Evolutionary conservation across 2,329 filamentous ascomycete genomes (phyloP).

Genomic region (Trichoderma hamatum): DNA sequence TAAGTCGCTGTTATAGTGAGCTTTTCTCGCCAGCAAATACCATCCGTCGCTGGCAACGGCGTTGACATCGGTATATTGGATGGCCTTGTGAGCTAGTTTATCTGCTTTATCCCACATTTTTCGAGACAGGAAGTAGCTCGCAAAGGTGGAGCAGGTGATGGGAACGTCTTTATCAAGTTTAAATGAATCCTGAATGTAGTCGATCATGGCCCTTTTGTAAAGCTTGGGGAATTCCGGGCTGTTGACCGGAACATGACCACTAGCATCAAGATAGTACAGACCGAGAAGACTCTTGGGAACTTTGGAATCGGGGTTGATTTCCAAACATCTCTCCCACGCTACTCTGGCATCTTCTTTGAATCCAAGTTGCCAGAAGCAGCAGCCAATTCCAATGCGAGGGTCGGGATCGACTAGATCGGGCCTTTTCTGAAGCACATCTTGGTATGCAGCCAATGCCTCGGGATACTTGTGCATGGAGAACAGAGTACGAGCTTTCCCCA

Average conservation of each 20-base stretch:
- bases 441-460: slow-evolving; percentile 82
- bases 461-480: slow-evolving; percentile 86
- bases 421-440: slow-evolving; percentile 82
- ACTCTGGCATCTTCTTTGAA: slow-evolving; percentile 89
- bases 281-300: slow-evolving; percentile 88
- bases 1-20: slow-evolving; percentile 78
- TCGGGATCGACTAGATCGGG: slow-evolving; percentile 90
- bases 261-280: slow-evolving; percentile 85
- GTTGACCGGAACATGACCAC: slow-evolving; percentile 78
- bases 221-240: slow-evolving; percentile 81
- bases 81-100: slow-evolving; percentile 85
- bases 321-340: slow-evolving; percentile 86
- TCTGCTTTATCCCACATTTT: slow-evolving; percentile 83
- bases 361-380: slow-evolving; percentile 95
- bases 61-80: slow-evolving; percentile 94
- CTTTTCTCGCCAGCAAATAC: slow-evolving; percentile 91
- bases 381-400: slow-evolving; percentile 92
- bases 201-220: slow-evolving; percentile 92
- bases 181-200: slow-evolving; percentile 91
- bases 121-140: slow-evolving; percentile 82
- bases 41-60: slow-evolving; percentile 96
- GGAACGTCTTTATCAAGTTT: slow-evolving; percentile 91
- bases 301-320: slow-evolving; percentile 82
- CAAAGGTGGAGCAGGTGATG: slow-evolving; percentile 87
- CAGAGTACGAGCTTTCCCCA: slow-evolving; percentile 85